These are phyloP conservation scores for Microbotryum intermedium DNA, from an alignment of 1,284 basidiomycete genomes.

Conservation along the genomic window DNA sequence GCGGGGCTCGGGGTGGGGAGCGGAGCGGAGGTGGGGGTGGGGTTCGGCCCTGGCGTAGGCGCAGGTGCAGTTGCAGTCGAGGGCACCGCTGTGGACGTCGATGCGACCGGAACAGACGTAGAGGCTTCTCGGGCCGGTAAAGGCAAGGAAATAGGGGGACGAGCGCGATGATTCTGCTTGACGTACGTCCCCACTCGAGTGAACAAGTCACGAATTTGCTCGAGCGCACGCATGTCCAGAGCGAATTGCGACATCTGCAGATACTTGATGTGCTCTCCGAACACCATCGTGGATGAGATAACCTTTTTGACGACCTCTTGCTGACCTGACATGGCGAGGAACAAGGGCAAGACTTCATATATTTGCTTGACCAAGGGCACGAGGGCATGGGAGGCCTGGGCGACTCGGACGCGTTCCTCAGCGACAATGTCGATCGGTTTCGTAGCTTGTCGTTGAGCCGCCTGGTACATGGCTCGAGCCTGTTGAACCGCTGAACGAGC, in stretches of 20 bases:
- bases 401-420: conserved; percentile 14
- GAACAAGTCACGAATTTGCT: conserved; percentile 28
- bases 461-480: too few species aligned
- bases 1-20: neutral
- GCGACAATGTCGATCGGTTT: conserved; percentile 19
- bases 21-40: neutral
- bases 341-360: conserved; percentile 30
- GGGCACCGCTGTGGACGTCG: neutral
- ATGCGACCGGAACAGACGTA: neutral
- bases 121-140: neutral
- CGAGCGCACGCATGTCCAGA: conserved; percentile 25
- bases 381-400: conserved; percentile 18
- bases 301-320: conserved; percentile 15
- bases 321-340: conserved; percentile 28
- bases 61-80: neutral
- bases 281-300: conserved; percentile 24
- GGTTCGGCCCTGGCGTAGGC: neutral
- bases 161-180: conserved; percentile 4
- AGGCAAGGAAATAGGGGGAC: neutral
- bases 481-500: too few species aligned
- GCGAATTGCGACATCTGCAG: conserved; percentile 21
- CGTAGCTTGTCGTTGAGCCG: conserved; percentile 8
- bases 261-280: conserved; percentile 20
- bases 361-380: conserved; percentile 27
- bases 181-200: conserved; percentile 29